Conservation (phyloP, 225 moss, liverwort and hornwort species). For the Pleurozium schreberi region DNA sequence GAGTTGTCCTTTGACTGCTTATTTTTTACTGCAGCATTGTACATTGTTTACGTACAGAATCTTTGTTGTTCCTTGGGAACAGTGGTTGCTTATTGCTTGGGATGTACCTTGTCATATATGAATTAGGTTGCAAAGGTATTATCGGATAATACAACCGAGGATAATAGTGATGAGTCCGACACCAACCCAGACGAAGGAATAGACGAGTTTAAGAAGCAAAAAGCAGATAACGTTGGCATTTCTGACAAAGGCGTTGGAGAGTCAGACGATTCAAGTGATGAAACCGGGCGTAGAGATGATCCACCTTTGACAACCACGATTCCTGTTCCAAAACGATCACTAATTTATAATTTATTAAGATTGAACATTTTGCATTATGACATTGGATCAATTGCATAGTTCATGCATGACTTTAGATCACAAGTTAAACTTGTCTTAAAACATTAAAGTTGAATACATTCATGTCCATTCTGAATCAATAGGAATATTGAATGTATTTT, state of each 20-base stretch:
- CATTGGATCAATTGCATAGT: no score
- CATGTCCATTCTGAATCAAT: no score
- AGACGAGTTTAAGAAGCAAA: not conserved
- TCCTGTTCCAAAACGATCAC: no score
- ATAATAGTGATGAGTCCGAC: conserved; percentile 30
- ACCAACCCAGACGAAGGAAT: not conserved
- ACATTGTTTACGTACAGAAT: not conserved
- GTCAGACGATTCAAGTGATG: conserved; percentile 15
- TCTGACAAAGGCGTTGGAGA: not conserved
- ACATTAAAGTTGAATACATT: no score
- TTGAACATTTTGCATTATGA: no score
- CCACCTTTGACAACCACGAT: conserved; percentile 5
- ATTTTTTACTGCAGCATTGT: not conserved
- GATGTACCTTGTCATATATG: not conserved
- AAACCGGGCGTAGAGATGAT: conserved; percentile 2
- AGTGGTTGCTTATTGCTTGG: not conserved
- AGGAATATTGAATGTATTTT: not conserved
- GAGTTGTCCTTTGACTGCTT: not conserved
- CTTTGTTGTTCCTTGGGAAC: not conserved
- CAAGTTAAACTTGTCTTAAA: no score
- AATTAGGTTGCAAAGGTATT: conserved; percentile 21
- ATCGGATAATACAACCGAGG: conserved; percentile 27
- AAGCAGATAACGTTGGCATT: not conserved
- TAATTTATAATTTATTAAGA: no score
- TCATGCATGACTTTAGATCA: no score